These are phyloP conservation scores for Tripterygium wilfordii DNA, from an alignment of 177 flowering plant genomes.

Conservation along the genomic window DNA sequence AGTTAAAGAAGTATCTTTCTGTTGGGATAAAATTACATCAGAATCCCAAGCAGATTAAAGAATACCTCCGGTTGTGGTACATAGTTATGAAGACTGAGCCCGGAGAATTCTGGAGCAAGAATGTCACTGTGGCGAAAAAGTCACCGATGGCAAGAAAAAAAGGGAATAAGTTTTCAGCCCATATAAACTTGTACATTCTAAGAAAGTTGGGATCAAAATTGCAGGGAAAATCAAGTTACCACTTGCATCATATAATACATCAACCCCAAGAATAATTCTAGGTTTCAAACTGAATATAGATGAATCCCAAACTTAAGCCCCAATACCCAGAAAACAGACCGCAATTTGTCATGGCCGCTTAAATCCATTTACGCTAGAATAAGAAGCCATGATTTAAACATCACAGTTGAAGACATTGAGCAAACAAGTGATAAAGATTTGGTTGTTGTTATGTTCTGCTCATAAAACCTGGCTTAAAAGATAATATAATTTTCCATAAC, in stretches of 20 bases:
- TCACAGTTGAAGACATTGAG: too few species aligned
- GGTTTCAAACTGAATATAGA: slow-evolving; percentile 55
- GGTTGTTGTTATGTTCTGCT: too few species aligned
- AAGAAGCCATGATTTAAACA: too few species aligned
- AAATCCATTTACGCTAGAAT: too few species aligned
- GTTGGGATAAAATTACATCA: background rate
- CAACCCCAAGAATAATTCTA: slow-evolving; percentile 80
- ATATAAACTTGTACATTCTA: too few species aligned
- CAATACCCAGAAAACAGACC: slow-evolving; percentile 38
- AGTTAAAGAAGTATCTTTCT: background rate
- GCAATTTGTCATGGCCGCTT: too few species aligned
- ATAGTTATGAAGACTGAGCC: slow-evolving; percentile 81
- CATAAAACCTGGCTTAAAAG: too few species aligned
- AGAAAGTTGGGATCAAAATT: background rate
- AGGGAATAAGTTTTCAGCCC: background rate
- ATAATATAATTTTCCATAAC: too few species aligned
- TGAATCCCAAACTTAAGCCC: slow-evolving; percentile 84
- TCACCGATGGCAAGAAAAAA: slow-evolving; percentile 54
- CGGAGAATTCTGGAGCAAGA: slow-evolving; percentile 66
- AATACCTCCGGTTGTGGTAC: slow-evolving; percentile 83
- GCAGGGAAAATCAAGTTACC: slow-evolving; percentile 30
- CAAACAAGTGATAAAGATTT: too few species aligned
- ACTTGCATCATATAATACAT: slow-evolving; percentile 76
- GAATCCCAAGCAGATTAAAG: background rate
- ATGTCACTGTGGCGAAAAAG: slow-evolving; percentile 83